Conservation (phyloP, 176 grass and related monocot genomes). For the Pharus latifolius region DNA sequence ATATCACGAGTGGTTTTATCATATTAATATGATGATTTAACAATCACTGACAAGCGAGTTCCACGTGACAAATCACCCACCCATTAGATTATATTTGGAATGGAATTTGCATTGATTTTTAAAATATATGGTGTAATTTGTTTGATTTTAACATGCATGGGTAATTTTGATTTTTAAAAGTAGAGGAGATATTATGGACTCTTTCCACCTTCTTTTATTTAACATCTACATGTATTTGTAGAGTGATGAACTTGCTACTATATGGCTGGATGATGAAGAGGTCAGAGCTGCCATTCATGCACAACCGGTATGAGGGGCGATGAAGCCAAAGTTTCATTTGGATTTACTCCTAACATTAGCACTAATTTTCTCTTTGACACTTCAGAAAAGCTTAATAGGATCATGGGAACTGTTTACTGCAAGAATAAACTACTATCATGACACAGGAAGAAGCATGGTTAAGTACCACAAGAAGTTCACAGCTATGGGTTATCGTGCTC, state of each 20-base stretch:
- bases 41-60: no score
- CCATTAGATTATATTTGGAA: no score
- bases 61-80: no score
- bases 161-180: no score
- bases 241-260: slow-evolving; percentile 62
- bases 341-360: background rate
- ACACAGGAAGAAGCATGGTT: slow-evolving; percentile 43
- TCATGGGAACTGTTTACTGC: slow-evolving; percentile 54
- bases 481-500: slow-evolving; percentile 32
- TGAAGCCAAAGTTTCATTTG: background rate
- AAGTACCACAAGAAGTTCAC: slow-evolving; percentile 63
- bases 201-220: background rate
- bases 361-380: background rate
- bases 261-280: slow-evolving; percentile 62
- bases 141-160: no score
- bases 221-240: slow-evolving; percentile 6
- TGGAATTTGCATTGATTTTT: no score
- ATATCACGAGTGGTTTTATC: no score
- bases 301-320: slow-evolving; percentile 27
- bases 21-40: no score
- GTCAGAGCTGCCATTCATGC: slow-evolving; percentile 67
- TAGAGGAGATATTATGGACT: no score
- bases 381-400: slow-evolving; percentile 39
- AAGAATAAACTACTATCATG: slow-evolving; percentile 37
- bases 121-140: no score